Percentiles rank a stretch among this genome's conserved stretches.
Evolutionary conservation across 371 early-diverging fungal species (phyloP).

Genomic region (Mortierella sp.): DNA sequence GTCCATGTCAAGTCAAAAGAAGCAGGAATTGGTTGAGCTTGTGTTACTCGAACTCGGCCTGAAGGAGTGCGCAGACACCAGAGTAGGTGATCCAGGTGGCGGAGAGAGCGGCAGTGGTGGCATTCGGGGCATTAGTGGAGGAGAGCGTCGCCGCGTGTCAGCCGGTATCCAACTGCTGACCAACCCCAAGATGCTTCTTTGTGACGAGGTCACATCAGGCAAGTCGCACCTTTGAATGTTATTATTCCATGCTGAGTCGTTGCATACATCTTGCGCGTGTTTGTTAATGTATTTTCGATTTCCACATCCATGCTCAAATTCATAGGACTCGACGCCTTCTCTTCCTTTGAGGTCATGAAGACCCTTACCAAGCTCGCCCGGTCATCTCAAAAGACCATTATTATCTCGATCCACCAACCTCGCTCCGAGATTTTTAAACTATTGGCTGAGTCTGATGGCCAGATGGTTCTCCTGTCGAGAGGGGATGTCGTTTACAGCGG

Average conservation of each 20-base stretch:
- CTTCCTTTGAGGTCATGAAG: constrained; percentile 57
- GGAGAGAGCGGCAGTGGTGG: constrained; percentile 52
- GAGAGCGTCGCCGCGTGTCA: constrained; percentile 55
- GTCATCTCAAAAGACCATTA: constrained; percentile 51
- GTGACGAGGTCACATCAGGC: constrained; percentile 58
- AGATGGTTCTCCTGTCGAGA: constrained; percentile 52
- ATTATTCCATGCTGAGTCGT: not conserved
- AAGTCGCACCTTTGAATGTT: not conserved
- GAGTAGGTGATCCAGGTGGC: constrained; percentile 53
- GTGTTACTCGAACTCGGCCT: constrained; percentile 52
- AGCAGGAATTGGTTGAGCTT: constrained; percentile 41
- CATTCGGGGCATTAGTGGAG: constrained; percentile 57
- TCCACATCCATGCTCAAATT: not conserved
- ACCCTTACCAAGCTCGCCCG: constrained; percentile 50
- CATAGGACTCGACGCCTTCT: constrained; percentile 52
- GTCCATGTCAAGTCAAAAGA: constrained; percentile 45
- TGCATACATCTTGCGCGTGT: not conserved
- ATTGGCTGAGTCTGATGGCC: constrained; percentile 50
- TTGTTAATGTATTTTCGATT: not conserved
- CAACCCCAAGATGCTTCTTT: constrained; percentile 54
- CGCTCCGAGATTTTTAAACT: constrained; percentile 56
- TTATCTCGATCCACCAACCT: constrained; percentile 58
- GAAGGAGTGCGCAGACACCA: constrained; percentile 54
- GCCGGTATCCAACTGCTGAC: constrained; percentile 51
- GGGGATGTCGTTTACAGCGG: constrained; percentile 57